phyloP scores from a whole-genome alignment of 768 basidiomycete species.

The Dioszegia hungarica region DNA sequence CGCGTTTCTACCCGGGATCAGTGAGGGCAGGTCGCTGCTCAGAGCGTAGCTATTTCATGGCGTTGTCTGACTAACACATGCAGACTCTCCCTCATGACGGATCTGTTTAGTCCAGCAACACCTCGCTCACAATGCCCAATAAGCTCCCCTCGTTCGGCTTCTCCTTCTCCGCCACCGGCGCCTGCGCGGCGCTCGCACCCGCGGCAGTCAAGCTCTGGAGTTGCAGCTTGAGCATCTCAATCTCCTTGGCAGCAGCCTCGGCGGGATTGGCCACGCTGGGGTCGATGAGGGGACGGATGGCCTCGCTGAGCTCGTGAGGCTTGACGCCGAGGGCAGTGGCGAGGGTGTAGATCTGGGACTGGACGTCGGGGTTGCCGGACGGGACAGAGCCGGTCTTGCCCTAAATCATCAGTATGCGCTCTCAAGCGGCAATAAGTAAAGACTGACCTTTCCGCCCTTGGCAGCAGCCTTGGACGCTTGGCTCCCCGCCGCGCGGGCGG shows the following conservation, averaged over 20 bases:
- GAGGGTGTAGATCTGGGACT: slow-evolving; percentile 42
- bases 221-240: slow-evolving; percentile 31
- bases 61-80: no score
- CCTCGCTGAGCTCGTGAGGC: slow-evolving; percentile 43
- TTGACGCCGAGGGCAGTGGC: slow-evolving; percentile 41
- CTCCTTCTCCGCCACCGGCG: slow-evolving; percentile 64
- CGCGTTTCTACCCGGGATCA: no score
- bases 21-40: no score
- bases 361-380: slow-evolving; percentile 24
- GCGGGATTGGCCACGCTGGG: slow-evolving; percentile 45
- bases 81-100: no score
- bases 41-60: no score
- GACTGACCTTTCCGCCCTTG: slow-evolving; percentile 4
- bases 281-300: slow-evolving; percentile 47
- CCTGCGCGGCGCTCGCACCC: slow-evolving; percentile 52
- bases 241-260: slow-evolving; percentile 38
- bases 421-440: not conserved
- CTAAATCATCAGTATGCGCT: not conserved
- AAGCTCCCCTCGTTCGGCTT: slow-evolving; percentile 39
- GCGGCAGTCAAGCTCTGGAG: slow-evolving; percentile 11
- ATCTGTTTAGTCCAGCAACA: slow-evolving; percentile 45
- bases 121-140: slow-evolving; percentile 41
- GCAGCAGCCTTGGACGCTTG: not conserved
- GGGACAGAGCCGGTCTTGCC: not conserved
- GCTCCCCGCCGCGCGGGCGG: slow-evolving; percentile 6